A percentile compares a stretch with the other conserved stretches of the same genome.
Evolutionary conservation across 305 asterid species (phyloP).

Genomic region (Solanum hybrid): DNA sequence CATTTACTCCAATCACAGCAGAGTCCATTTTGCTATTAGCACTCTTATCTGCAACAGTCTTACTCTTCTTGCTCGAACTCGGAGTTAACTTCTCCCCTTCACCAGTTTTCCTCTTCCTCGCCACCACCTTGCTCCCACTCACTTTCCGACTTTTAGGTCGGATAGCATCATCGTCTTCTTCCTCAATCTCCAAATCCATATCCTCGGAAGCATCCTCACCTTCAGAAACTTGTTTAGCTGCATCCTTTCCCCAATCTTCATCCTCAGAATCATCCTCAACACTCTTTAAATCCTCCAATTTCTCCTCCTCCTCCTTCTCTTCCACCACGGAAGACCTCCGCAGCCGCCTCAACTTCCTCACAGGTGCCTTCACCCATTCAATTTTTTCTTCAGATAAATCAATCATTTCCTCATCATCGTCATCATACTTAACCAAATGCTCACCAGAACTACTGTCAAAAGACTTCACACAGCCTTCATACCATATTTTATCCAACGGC

Average conservation of each 20-base stretch:
- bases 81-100: constrained; percentile 25
- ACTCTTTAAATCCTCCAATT: constrained; percentile 7
- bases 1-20: constrained; percentile 21
- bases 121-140: constrained; percentile 12
- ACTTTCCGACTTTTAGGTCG: not conserved
- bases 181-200: constrained; percentile 51
- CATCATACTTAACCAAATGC: constrained; percentile 84
- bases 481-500: constrained; percentile 84
- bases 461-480: constrained; percentile 62
- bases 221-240: constrained; percentile 26
- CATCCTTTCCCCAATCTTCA: constrained; percentile 60
- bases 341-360: constrained; percentile 51
- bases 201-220: constrained; percentile 48
- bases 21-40: constrained; percentile 20
- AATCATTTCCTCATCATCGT: constrained; percentile 69
- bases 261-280: constrained; percentile 42
- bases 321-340: constrained; percentile 36
- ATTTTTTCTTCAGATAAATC: constrained; percentile 48
- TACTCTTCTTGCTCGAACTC: constrained; percentile 40
- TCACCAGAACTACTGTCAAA: constrained; percentile 55
- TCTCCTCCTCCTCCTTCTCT: constrained; percentile 23
- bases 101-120: constrained; percentile 39
- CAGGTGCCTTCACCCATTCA: constrained; percentile 49
- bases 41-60: constrained; percentile 22
- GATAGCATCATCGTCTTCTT: not conserved